Percentiles rank a stretch among this genome's conserved stretches.
Evolutionary conservation across 306 rosid genomes (phyloP).

Genomic region (Castanospermum australe): DNA sequence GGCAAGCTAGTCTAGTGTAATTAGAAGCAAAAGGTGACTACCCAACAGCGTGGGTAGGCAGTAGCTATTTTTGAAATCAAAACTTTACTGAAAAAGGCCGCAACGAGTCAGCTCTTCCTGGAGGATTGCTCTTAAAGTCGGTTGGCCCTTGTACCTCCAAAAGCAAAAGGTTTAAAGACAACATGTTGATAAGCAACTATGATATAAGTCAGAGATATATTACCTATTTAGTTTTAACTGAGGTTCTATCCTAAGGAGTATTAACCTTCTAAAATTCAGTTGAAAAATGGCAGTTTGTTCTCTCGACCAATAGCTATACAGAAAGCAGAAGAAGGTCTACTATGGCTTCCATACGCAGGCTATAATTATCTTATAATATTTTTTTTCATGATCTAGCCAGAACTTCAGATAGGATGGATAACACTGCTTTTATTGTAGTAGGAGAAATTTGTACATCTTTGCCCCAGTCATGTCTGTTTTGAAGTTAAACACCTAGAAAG

Average conservation of each 20-base stretch:
- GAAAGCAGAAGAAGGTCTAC: neutral
- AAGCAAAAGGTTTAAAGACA: neutral
- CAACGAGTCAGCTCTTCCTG: neutral
- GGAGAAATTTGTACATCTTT: no score
- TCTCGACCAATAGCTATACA: neutral
- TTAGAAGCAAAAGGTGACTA: slow-evolving; percentile 13
- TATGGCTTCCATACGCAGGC: no score
- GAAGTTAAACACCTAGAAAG: no score
- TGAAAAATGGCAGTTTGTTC: neutral
- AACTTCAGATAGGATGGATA: no score
- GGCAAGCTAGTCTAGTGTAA: neutral
- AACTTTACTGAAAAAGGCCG: neutral
- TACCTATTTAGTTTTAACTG: neutral
- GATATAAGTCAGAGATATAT: neutral
- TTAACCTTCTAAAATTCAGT: slow-evolving; percentile 8
- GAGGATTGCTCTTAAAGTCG: neutral
- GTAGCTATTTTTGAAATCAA: neutral
- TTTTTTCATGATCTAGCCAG: no score
- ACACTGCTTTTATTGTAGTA: no score
- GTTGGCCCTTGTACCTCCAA: neutral
- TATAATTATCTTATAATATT: no score
- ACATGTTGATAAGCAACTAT: neutral
- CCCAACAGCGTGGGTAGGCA: neutral
- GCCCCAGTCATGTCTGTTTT: no score
- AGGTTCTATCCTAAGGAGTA: neutral